Base-by-base conservation (phyloP, 2,329 filamentous ascomycete species). In the Monosporascus sp. region DNA sequence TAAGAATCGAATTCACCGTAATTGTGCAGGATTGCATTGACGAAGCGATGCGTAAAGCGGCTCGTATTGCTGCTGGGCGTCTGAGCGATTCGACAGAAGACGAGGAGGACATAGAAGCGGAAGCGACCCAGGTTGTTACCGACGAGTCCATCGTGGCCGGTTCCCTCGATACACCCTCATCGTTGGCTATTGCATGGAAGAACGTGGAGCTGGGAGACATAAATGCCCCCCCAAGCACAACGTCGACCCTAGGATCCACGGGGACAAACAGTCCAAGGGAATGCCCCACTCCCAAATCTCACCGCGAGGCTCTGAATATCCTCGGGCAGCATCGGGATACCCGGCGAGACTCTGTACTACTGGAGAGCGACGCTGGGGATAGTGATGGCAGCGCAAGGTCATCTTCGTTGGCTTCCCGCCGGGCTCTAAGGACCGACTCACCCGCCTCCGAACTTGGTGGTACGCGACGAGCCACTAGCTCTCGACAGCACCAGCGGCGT, bases 1-100 rank as follows among this genome's bases (percentile, higher is more conserved):
- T 99, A 58, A 89, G 95, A 4, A 82, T 97, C 47, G 94, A 99
- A 65, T 96, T 97, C 64, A 88, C 93, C 27, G 83, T 95, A 25
- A 79, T 97, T 53, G 93, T 99, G 2, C 90, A 97, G 65, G 90
- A 97, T 63, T 99, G 94, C 67, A 96, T 99, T 50, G 87, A 95
- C 55, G 91, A 90, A 56, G 94, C 94, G 8, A 81, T 97, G 71
- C 83, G 83, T 59, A 97, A 97, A 70, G 92, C 94, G 50, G 89
- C 89, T 52, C 87, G 87, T 48, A 93, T 97, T 60, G 90, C 90
- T 46, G 85, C 89, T 44, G 93, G 93, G 11, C 84, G 92, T 50
- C 74, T 95, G 17, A 93, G 88, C 58, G 91, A 95, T 64, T 93
- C 90, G 1, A 76, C 80, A 25, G 82, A 83, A 46, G 80, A 80